Base-by-base conservation (phyloP, 2,329 filamentous ascomycete species). In the Dactylellina drechsleri region DNA sequence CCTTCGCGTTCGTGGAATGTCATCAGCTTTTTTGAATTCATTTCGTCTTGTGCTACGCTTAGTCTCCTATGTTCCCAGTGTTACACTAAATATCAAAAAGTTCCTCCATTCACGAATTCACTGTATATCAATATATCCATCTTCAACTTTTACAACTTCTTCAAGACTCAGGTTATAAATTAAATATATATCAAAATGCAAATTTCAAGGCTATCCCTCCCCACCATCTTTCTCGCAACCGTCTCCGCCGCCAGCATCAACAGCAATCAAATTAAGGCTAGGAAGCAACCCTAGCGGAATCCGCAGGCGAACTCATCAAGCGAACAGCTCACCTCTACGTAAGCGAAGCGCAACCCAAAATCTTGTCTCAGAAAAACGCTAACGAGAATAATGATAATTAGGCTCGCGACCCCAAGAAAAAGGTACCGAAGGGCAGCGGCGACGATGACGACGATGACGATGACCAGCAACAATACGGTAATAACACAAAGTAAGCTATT, bases 401-500 rank as follows among this genome's bases (percentile, higher is more conserved):
- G 23, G 4, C 23, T 4, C 23, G 23, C 23, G 23, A 4, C 2
- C 2, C 40, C 40, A 43, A 43, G n/a, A 43, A 43, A 12, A 43
- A 43, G n/a, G 40, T 12, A n/a, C n/a, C n/a, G n/a, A 43, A n/a
- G 40, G n/a, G 40, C 40, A 43, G 40, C n/a, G 40, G 16, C 12
- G 12, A 43, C 20, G 60, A 50, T 12, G 45, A n/a, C 15, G 68
- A 43, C 3, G 59, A 43, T 7, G 60, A 49, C 3, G 43, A 59
- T 1, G 66, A 58, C 16, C 50, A 50, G 4, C 53, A 61, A 0
- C 23, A 23, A 4, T 4, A 23, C 2, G 56, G 52, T 28, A 23
- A 18, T n/a, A 57, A 40, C 18, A 36, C 70, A 28, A 50, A 40
- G 70, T 74, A 74, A 18, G 70, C 62, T 36, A 43, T 23, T 23